Evolutionary conservation across 148 eudicot species (phyloP).

Genomic region (Selenicereus undatus): DNA sequence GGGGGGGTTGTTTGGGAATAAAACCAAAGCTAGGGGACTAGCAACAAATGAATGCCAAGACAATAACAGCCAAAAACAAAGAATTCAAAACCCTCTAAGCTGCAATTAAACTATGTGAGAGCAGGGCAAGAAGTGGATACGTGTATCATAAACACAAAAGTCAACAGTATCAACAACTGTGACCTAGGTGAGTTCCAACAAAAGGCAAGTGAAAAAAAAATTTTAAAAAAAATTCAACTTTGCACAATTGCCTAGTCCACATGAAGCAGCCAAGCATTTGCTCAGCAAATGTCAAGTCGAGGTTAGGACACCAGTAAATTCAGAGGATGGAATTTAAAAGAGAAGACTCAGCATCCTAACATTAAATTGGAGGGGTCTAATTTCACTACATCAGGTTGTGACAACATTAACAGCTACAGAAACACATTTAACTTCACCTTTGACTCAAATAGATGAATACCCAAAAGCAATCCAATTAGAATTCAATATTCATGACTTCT

Average conservation of each 20-base stretch:
- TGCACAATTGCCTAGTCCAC: neutral
- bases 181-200: neutral
- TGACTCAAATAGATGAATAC: conserved; percentile 9
- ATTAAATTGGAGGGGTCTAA: neutral
- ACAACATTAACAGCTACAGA: neutral
- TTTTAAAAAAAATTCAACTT: neutral
- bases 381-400: neutral
- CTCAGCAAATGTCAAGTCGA: neutral
- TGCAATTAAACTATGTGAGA: neutral
- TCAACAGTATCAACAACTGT: neutral
- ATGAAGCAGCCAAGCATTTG: neutral
- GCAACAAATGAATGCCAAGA: neutral
- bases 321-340: neutral
- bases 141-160: neutral
- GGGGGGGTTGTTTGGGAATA: neutral
- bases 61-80: neutral
- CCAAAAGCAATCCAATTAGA: neutral
- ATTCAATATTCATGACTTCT: neutral
- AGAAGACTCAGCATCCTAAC: neutral
- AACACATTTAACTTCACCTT: neutral
- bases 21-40: neutral
- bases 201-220: neutral
- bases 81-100: neutral
- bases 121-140: neutral
- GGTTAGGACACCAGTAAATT: neutral